Base-by-base conservation (phyloP, 441 rosid genomes). In the Erysimum cheiri region DNA sequence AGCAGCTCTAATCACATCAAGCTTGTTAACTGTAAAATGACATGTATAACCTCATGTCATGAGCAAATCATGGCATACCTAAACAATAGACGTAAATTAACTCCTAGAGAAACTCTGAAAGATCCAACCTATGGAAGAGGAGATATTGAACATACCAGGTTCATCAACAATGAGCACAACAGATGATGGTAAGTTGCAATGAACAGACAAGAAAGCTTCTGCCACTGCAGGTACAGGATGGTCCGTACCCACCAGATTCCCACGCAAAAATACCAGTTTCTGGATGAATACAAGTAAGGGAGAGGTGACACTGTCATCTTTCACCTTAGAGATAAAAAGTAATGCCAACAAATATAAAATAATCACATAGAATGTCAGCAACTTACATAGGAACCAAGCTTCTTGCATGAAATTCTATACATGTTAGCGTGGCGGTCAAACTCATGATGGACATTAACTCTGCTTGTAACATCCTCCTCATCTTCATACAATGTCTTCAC, bases 141-240 rank as follows among this genome's bases (percentile, higher is more conserved):
- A 59, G 32, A 71, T 71, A 66, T n/a, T 71, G 68, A 60, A 60
- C 64, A 64, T 89, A 95, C 99, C 96, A 77, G 90, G 95, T 77
- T 95, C 96, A 84, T 95, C 98, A 77, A 86, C 92, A 19, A 95
- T 73, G 67, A 92, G 77, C 12, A 81, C 89, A 83, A 95, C 71
- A 17, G 91, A 85, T 57, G 92, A 82, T 64, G 99, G 99, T 73
- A 88, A 67, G 73, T 85, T 80, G 82, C 99, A 92, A 32, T 68
- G 77, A 64, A 92, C 80, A 70, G 82, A 76, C 76, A 89, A 62
- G 54, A 72, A 74, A 75, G 80, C 88, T 84, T 87, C 92, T 48
- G 84, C 93, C 59, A 92, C 75, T 50, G 85, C 84, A 52, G 99
- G 96, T 58, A 89, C 49, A 75, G 88, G 96, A 85, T 95, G 98